Evolutionary conservation across 495 filamentous ascomycete genomes (phyloP).

Genomic region (Glonium stellatum): DNA sequence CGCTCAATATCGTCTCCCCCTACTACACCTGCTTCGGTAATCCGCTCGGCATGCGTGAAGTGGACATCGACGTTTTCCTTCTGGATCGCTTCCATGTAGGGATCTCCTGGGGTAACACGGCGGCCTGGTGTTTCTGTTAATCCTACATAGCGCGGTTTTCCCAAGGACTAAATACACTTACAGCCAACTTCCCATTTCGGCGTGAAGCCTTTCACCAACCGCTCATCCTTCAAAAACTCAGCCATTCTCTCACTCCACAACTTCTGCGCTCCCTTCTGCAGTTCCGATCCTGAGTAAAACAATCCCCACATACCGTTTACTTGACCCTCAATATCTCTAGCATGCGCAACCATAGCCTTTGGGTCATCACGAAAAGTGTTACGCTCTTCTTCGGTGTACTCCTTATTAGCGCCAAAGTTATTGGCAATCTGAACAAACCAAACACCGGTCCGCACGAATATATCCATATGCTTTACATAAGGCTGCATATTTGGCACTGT

Average conservation of each 20-base stretch:
- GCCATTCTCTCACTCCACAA: conserved; percentile 34
- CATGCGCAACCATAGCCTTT: conserved; percentile 32
- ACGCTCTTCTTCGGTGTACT: conserved; percentile 32
- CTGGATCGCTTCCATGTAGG: conserved; percentile 36
- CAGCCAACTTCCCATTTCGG: conserved; percentile 35
- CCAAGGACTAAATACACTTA: neutral
- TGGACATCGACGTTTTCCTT: conserved; percentile 36
- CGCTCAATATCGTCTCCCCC: conserved; percentile 34
- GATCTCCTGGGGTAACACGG: conserved; percentile 34
- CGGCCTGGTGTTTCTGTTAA: conserved; percentile 14
- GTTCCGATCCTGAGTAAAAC: conserved; percentile 34
- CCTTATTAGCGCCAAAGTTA: conserved; percentile 29
- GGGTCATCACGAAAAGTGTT: conserved; percentile 33
- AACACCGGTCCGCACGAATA: conserved; percentile 36
- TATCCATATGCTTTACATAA: conserved; percentile 33
- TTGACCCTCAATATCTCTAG: conserved; percentile 38
- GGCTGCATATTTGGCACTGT: conserved; percentile 40
- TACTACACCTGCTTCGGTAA: conserved; percentile 33
- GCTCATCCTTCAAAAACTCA: conserved; percentile 39
- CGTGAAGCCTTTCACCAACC: conserved; percentile 37
- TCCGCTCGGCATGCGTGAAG: conserved; percentile 30
- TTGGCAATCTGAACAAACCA: conserved; percentile 37
- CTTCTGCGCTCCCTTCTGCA: conserved; percentile 30
- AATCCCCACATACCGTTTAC: conserved; percentile 37
- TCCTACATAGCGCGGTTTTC: neutral